A percentile compares a stretch with the other conserved stretches of the same genome.
Evolutionary conservation across 208 protist genomes (phyloP).

Genomic region (Leptomonas pyrrhocoris): DNA sequence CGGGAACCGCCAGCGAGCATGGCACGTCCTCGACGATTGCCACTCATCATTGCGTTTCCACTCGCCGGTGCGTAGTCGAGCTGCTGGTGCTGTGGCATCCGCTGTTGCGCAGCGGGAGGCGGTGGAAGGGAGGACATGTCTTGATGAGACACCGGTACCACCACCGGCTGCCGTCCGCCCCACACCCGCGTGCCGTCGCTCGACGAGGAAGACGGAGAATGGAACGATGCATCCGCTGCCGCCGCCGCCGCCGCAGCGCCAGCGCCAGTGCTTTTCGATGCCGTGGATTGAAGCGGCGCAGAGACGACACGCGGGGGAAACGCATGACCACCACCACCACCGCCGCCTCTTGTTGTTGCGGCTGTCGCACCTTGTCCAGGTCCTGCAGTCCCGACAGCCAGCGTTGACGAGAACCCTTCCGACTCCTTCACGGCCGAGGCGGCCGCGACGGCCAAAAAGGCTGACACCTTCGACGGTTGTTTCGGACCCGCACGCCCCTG

Average conservation of each 20-base stretch:
- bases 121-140: background rate
- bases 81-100: constrained; percentile 5
- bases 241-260: background rate
- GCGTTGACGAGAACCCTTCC: background rate
- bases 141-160: too few species aligned
- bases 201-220: background rate
- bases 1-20: background rate
- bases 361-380: too few species aligned
- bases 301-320: constrained; percentile 6
- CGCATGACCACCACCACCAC: too few species aligned
- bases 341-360: too few species aligned
- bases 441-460: constrained; percentile 5
- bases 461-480: constrained; percentile 1
- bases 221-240: background rate
- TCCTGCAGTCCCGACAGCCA: too few species aligned
- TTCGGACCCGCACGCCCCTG: background rate
- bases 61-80: too few species aligned
- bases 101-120: background rate
- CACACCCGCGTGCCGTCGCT: background rate
- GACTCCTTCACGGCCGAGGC: background rate
- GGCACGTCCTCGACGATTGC: background rate
- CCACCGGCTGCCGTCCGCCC: constrained; percentile 4
- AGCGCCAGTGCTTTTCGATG: background rate
- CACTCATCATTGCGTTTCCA: background rate
- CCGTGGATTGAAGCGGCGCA: constrained; percentile 6